Evolutionary conservation across 805 yeast species (phyloP).

Genomic region (Suhomyces vadensis): DNA sequence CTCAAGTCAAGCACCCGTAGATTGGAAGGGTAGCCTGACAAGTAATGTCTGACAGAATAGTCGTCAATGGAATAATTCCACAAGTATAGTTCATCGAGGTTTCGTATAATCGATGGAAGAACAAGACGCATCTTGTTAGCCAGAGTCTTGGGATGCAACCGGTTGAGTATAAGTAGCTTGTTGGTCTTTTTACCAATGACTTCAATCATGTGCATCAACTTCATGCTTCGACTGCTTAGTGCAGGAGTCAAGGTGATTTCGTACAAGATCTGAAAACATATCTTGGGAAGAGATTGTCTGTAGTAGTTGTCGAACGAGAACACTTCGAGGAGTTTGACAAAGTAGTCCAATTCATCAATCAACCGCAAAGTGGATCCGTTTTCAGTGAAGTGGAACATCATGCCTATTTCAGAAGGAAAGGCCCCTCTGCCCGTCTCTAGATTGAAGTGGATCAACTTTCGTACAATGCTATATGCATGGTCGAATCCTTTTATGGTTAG

Average conservation of each 20-base stretch:
- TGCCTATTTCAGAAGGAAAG: conserved; percentile 9
- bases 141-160: conserved; percentile 1
- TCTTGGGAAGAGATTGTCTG: conserved; percentile 10
- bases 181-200: conserved; percentile 13
- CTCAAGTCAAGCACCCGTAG: conserved; percentile 15
- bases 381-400: conserved; percentile 3
- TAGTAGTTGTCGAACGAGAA: conserved; percentile 18
- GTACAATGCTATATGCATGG: conserved; percentile 12
- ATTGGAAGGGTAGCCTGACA: not conserved
- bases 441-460: conserved; percentile 9
- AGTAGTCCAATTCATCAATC: conserved; percentile 12
- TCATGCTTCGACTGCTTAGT: conserved; percentile 6
- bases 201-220: conserved; percentile 12
- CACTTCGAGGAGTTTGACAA: conserved; percentile 15
- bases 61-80: conserved; percentile 16
- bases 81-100: conserved; percentile 14
- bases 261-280: conserved; percentile 14
- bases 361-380: conserved; percentile 1
- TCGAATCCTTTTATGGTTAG: conserved; percentile 12
- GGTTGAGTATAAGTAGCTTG: conserved; percentile 13
- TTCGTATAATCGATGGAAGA: conserved; percentile 9
- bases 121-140: not conserved
- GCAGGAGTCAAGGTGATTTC: conserved; percentile 6
- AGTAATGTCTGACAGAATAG: conserved; percentile 1
- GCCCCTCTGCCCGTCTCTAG: conserved; percentile 5